Evolutionary conservation across 1,284 basidiomycete genomes (phyloP).

Genomic region (Wallemia hederae): DNA sequence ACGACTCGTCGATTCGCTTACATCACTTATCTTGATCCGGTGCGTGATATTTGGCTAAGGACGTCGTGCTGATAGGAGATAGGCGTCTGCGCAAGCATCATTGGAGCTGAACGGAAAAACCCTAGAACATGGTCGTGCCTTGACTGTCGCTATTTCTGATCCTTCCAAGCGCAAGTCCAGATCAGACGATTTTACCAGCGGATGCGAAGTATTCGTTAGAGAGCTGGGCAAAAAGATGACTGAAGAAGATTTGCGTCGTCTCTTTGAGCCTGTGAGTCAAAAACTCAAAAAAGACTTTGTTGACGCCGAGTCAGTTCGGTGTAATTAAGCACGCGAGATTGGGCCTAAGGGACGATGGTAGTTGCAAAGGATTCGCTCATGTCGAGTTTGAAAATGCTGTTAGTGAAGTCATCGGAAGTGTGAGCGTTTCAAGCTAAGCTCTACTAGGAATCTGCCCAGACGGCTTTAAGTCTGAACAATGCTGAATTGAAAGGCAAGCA

Average conservation of each 20-base stretch:
- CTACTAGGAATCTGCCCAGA: slow-evolving; percentile 33
- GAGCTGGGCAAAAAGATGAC: slow-evolving; percentile 45
- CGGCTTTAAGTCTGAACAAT: slow-evolving; percentile 50
- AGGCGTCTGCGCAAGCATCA: slow-evolving; percentile 45
- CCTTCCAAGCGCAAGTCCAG: slow-evolving; percentile 63
- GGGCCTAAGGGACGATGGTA: slow-evolving; percentile 35
- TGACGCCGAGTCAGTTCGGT: slow-evolving; percentile 30
- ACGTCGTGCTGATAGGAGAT: background rate
- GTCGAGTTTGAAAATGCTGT: slow-evolving; percentile 67
- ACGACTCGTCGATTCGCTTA: slow-evolving; percentile 75
- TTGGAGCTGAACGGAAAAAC: slow-evolving; percentile 47
- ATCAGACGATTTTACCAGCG: slow-evolving; percentile 51
- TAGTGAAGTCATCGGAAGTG: slow-evolving; percentile 7
- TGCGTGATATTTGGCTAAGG: slow-evolving; percentile 17
- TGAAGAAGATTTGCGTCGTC: slow-evolving; percentile 32
- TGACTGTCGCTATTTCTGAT: slow-evolving; percentile 69
- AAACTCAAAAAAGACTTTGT: background rate
- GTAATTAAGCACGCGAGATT: slow-evolving; percentile 49
- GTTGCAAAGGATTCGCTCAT: slow-evolving; percentile 66
- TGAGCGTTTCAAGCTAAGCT: background rate
- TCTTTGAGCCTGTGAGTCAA: background rate
- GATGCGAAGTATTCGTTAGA: slow-evolving; percentile 55
- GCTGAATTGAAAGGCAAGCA: slow-evolving; percentile 52
- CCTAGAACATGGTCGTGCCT: slow-evolving; percentile 29
- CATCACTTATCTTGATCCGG: slow-evolving; percentile 60